These are phyloP conservation scores for Emergomyces orientalis DNA, from an alignment of 2,329 filamentous ascomycete genomes.

Conservation along the genomic window DNA sequence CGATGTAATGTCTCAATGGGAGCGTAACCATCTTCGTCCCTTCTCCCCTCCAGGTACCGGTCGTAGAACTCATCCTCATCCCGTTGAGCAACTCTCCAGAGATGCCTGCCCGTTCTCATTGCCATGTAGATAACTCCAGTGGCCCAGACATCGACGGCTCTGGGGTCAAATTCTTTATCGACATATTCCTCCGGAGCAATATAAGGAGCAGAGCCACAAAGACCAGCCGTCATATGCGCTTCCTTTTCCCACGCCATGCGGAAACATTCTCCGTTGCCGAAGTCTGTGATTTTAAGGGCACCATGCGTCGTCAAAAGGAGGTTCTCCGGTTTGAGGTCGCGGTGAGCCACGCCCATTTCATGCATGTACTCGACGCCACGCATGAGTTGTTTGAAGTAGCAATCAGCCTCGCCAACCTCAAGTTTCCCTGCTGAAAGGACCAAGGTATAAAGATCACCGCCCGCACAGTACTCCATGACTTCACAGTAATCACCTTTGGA, in stretches of 20 bases:
- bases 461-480: constrained; percentile 98
- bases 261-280: constrained; percentile 98
- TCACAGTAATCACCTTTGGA: constrained; percentile 97
- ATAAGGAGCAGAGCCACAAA: constrained; percentile 94
- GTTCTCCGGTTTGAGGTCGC: constrained; percentile 95
- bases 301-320: constrained; percentile 86
- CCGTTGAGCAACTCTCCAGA: constrained; percentile 95
- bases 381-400: constrained; percentile 99
- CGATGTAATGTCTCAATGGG: constrained; percentile 92
- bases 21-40: constrained; percentile 89
- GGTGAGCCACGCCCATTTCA: constrained; percentile 97
- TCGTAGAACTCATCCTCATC: constrained; percentile 97
- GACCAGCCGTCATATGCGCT: constrained; percentile 92
- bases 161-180: constrained; percentile 90
- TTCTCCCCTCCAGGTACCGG: constrained; percentile 82
- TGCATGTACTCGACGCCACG: constrained; percentile 98
- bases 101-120: constrained; percentile 89
- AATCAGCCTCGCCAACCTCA: constrained; percentile 82
- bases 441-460: constrained; percentile 89
- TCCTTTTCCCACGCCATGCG: constrained; percentile 99
- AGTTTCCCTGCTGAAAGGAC: constrained; percentile 86
- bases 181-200: constrained; percentile 95
- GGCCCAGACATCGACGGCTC: constrained; percentile 97
- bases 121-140: constrained; percentile 99
- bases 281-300: constrained; percentile 93